These are phyloP conservation scores for Combretum micranthum DNA, from an alignment of 345 rosid genomes.

Conservation along the genomic window DNA sequence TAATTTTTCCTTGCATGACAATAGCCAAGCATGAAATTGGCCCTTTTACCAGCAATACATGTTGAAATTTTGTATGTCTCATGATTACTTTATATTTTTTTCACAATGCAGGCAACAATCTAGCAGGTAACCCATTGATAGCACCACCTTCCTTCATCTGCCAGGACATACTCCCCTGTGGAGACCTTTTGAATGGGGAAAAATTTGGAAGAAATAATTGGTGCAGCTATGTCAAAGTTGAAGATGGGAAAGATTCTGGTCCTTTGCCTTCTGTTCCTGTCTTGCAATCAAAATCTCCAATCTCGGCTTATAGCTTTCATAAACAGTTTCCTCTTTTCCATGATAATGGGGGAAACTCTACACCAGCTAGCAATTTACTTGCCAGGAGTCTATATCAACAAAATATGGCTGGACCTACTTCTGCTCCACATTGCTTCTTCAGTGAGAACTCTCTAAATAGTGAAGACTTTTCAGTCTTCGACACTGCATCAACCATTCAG, in stretches of 20 bases:
- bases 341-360: conserved; percentile 19
- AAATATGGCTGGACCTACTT: conserved; percentile 22
- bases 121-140: conserved; percentile 21
- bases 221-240: conserved; percentile 40
- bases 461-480: conserved; percentile 25
- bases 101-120: conserved; percentile 21
- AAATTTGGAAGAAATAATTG: conserved; percentile 33
- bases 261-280: conserved; percentile 27
- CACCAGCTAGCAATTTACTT: conserved; percentile 20
- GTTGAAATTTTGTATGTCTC: neutral
- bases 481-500: conserved; percentile 25
- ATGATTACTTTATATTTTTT: neutral
- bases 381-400: conserved; percentile 14
- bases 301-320: conserved; percentile 22
- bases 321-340: conserved; percentile 25
- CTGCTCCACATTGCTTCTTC: conserved; percentile 24
- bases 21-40: too few species aligned
- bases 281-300: conserved; percentile 24
- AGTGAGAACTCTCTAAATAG: conserved; percentile 27
- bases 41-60: too few species aligned
- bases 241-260: conserved; percentile 30
- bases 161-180: conserved; percentile 40
- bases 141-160: conserved; percentile 44
- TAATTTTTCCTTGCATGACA: too few species aligned
- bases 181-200: conserved; percentile 24